These are phyloP conservation scores for Eragrostis tef DNA, from an alignment of 202 grass and related monocot species.

Conservation along the genomic window DNA sequence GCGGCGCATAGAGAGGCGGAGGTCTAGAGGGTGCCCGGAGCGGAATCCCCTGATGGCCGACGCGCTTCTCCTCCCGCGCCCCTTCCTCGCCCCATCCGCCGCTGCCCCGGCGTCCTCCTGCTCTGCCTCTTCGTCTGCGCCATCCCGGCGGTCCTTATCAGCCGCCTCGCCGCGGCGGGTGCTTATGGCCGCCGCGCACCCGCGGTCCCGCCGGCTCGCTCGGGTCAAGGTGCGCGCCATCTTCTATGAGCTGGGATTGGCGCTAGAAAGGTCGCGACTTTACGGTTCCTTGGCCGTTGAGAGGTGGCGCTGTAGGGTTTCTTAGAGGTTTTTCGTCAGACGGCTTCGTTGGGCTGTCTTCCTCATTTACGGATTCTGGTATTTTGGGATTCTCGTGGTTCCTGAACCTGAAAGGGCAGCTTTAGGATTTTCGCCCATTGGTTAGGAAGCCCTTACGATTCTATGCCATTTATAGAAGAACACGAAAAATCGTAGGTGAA, in stretches of 20 bases:
- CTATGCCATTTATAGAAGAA: not conserved
- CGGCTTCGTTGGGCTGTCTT: not conserved
- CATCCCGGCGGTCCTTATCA: conserved; percentile 18
- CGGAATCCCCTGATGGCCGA: conserved; percentile 58
- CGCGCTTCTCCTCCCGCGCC: conserved; percentile 49
- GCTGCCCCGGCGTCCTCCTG: conserved; percentile 17
- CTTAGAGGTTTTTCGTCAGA: not conserved
- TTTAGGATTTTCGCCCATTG: not conserved
- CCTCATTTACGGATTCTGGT: conserved; percentile 9
- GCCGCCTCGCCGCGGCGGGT: conserved; percentile 29
- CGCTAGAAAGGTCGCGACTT: not conserved
- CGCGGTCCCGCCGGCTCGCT: conserved; percentile 32
- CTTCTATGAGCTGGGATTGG: not conserved
- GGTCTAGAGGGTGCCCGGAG: conserved; percentile 16
- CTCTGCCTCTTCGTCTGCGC: conserved; percentile 33
- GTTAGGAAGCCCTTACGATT: conserved; percentile 6
- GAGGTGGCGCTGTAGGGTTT: not conserved
- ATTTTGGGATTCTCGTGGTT: conserved; percentile 4
- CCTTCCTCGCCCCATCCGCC: conserved; percentile 26
- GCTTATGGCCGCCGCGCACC: conserved; percentile 13
- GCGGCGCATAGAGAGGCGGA: conserved; percentile 23
- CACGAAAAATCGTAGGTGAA: not conserved
- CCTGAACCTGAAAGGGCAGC: not conserved
- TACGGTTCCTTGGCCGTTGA: not conserved
- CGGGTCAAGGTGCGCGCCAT: conserved; percentile 57